Conservation (phyloP, 257 asterid species). For the Fraxinus excelsior region DNA sequence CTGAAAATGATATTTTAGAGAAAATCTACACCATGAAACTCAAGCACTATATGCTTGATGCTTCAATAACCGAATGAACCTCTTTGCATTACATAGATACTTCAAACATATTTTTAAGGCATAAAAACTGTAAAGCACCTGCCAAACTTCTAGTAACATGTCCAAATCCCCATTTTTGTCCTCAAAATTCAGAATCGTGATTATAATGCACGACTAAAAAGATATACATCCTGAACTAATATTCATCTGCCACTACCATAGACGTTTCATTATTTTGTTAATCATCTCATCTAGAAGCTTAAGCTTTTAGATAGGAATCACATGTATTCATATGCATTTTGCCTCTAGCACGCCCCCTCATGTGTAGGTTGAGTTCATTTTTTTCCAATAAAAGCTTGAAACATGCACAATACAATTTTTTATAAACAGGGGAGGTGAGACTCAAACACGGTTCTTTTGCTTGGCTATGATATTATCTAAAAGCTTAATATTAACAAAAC, state of each 20-base stretch:
- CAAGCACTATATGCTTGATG: neutral
- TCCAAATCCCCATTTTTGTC: neutral
- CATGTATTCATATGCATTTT: neutral
- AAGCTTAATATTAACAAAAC: neutral
- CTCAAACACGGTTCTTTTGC: neutral
- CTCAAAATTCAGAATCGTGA: neutral
- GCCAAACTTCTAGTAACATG: neutral
- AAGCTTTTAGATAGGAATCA: neutral
- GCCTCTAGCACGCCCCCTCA: neutral
- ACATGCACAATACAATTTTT: neutral
- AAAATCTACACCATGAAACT: neutral
- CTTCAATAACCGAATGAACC: neutral
- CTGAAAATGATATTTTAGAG: neutral
- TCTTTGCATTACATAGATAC: neutral
- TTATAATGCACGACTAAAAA: no score
- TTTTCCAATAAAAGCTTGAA: neutral
- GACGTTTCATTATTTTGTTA: no score
- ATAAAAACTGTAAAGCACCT: no score
- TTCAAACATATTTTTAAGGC: neutral
- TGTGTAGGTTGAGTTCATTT: neutral
- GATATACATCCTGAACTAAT: neutral
- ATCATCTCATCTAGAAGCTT: neutral
- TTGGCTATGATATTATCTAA: no score
- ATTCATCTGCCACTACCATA: neutral
- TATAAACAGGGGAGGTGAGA: neutral